Evolutionary conservation across 495 filamentous ascomycete species (phyloP).

Genomic region (Aspergillus heteromorphus): DNA sequence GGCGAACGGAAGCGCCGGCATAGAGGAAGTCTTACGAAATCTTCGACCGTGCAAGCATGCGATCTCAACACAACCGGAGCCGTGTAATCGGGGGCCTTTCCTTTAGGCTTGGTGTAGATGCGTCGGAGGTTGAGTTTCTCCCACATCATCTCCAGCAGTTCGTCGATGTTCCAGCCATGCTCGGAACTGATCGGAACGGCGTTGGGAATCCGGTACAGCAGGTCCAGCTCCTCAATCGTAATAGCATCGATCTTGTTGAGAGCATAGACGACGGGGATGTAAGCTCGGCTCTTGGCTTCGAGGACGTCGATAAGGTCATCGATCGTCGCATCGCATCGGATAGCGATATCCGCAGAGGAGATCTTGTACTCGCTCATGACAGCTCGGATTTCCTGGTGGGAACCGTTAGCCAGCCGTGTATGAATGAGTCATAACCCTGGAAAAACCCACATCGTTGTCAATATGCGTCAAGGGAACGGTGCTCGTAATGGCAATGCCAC

Average conservation of each 20-base stretch:
- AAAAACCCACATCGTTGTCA: conserved; percentile 62
- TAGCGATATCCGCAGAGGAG: conserved; percentile 93
- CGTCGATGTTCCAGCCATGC: conserved; percentile 97
- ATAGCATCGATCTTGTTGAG: conserved; percentile 99
- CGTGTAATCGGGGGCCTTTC: conserved; percentile 86
- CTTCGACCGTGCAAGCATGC: conserved; percentile 82
- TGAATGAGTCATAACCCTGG: background rate
- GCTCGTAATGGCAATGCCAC: conserved; percentile 88
- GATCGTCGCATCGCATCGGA: conserved; percentile 89
- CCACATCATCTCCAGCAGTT: conserved; percentile 97
- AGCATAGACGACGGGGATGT: conserved; percentile 97
- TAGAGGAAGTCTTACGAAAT: conserved; percentile 69
- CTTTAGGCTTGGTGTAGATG: conserved; percentile 98
- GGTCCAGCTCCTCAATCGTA: conserved; percentile 92
- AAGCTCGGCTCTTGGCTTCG: conserved; percentile 90
- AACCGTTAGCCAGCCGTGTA: conserved; percentile 18
- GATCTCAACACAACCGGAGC: conserved; percentile 84
- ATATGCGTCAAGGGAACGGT: conserved; percentile 90
- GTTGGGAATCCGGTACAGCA: conserved; percentile 94
- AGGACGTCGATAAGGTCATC: conserved; percentile 94
- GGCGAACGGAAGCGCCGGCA: background rate
- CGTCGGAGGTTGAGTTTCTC: conserved; percentile 86
- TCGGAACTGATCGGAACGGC: conserved; percentile 95
- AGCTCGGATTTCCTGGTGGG: conserved; percentile 83
- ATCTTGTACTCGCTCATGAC: conserved; percentile 98